Evolutionary conservation across 768 basidiomycete genomes (phyloP).

Genomic region (Pleurotus djamor): DNA sequence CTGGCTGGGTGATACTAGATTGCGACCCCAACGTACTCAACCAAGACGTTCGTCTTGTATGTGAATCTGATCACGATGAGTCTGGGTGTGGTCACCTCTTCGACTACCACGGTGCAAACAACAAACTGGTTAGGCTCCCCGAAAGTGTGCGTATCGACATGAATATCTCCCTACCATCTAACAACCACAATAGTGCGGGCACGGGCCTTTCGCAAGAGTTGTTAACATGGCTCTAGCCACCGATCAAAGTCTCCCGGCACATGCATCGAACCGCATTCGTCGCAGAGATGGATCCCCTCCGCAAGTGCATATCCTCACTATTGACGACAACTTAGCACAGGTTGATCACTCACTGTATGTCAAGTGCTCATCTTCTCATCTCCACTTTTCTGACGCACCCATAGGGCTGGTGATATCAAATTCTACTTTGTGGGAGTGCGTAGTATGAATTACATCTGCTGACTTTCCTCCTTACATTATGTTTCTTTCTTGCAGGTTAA

Average conservation of each 20-base stretch:
- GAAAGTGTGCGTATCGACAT: slow-evolving; percentile 34
- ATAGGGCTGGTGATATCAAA: no score
- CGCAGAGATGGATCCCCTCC: slow-evolving; percentile 20
- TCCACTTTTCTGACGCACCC: no score
- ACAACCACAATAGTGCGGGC: slow-evolving; percentile 2
- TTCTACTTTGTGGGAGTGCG: no score
- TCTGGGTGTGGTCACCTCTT: slow-evolving; percentile 38
- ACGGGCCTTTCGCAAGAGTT: slow-evolving; percentile 22
- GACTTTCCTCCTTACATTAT: no score
- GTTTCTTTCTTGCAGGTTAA: not conserved
- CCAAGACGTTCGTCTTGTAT: not conserved
- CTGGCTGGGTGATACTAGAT: not conserved
- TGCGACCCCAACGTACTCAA: not conserved
- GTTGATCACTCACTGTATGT: slow-evolving; percentile 16
- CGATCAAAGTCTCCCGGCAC: slow-evolving; percentile 30
- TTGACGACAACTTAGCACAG: slow-evolving; percentile 29
- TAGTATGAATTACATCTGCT: no score
- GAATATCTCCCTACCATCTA: no score
- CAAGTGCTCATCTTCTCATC: no score
- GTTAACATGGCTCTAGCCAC: slow-evolving; percentile 28
- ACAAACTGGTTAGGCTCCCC: slow-evolving; percentile 51
- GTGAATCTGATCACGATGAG: slow-evolving; percentile 15
- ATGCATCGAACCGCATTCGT: slow-evolving; percentile 16
- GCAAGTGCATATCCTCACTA: slow-evolving; percentile 27
- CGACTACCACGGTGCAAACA: slow-evolving; percentile 32